These are phyloP conservation scores for Melanomma pulvis-pyrius DNA, from an alignment of 495 filamentous ascomycete genomes.

Conservation along the genomic window DNA sequence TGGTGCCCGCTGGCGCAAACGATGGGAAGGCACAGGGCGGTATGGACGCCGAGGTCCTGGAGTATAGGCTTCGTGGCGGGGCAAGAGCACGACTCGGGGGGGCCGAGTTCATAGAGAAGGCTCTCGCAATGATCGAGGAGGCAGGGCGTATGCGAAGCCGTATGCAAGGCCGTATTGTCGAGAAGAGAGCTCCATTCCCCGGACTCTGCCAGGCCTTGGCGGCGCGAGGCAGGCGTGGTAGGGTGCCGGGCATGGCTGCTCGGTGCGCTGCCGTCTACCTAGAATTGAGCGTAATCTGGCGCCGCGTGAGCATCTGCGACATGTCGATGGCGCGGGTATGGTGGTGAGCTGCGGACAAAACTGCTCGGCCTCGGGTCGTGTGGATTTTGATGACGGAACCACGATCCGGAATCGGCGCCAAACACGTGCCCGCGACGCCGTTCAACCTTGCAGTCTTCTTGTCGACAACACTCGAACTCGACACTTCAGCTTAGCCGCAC, in stretches of 20 bases:
- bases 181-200: constrained; percentile 45
- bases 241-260: constrained; percentile 37
- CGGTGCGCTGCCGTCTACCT: constrained; percentile 11
- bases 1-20: neutral
- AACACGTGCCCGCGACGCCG: constrained; percentile 8
- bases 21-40: neutral
- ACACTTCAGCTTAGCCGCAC: too few relatives aligned
- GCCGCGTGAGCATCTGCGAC: neutral
- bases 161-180: constrained; percentile 36
- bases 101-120: constrained; percentile 5
- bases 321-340: constrained; percentile 4
- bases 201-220: constrained; percentile 42
- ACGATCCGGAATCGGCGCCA: neutral
- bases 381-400: neutral
- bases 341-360: neutral
- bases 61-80: neutral
- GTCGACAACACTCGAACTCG: neutral
- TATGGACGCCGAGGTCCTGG: neutral
- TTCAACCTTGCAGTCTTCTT: neutral
- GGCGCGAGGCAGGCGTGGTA: constrained; percentile 27
- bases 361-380: neutral
- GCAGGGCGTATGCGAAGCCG: constrained; percentile 3
- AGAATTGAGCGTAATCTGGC: neutral
- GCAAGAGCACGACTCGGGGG: neutral
- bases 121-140: neutral